Percentiles rank a stretch among this genome's conserved stretches.
phyloP scores from a whole-genome alignment of 208 protist genomes.

The Trypanosoma vivax region DNA sequence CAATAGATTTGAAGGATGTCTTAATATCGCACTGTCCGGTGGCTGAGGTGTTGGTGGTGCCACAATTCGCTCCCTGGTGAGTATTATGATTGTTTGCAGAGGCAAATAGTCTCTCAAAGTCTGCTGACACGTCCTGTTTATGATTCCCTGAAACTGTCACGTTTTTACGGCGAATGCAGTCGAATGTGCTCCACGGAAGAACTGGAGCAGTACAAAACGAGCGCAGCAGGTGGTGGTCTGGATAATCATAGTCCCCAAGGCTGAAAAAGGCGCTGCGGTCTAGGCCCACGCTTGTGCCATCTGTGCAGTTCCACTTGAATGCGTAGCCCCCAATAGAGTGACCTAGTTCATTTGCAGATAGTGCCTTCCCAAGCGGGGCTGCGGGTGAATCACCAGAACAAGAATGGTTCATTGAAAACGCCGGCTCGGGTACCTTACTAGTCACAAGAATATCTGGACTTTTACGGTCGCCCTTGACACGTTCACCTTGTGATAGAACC shows the following conservation, averaged over 20 bases:
- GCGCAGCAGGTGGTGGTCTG: constrained; percentile 37
- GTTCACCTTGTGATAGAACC: too few relatives aligned
- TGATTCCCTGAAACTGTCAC: constrained; percentile 45
- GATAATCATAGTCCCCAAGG: constrained; percentile 27
- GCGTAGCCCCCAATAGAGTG: constrained; percentile 4
- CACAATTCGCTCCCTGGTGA: neutral
- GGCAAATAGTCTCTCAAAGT: constrained; percentile 51
- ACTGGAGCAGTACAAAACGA: constrained; percentile 70
- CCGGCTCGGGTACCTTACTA: too few relatives aligned
- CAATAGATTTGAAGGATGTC: constrained; percentile 65
- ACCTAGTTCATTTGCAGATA: constrained; percentile 5
- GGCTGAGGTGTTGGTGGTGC: neutral
- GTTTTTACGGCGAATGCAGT: constrained; percentile 47
- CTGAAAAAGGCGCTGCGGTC: constrained; percentile 9
- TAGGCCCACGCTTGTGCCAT: constrained; percentile 6
- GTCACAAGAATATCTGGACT: too few relatives aligned
- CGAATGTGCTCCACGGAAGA: constrained; percentile 72
- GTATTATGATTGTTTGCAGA: constrained; percentile 18
- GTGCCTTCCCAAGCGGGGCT: constrained; percentile 1
- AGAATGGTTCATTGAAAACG: too few relatives aligned
- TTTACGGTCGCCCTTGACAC: too few relatives aligned
- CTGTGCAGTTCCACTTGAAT: constrained; percentile 19
- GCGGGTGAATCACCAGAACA: too few relatives aligned
- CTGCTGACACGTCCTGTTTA: constrained; percentile 55
- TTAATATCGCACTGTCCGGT: constrained; percentile 40